Evolutionary conservation across 306 rosid genomes (phyloP), one percentile per base, ranked within the genome.

Genomic region (Cicer yamashitae): DNA sequence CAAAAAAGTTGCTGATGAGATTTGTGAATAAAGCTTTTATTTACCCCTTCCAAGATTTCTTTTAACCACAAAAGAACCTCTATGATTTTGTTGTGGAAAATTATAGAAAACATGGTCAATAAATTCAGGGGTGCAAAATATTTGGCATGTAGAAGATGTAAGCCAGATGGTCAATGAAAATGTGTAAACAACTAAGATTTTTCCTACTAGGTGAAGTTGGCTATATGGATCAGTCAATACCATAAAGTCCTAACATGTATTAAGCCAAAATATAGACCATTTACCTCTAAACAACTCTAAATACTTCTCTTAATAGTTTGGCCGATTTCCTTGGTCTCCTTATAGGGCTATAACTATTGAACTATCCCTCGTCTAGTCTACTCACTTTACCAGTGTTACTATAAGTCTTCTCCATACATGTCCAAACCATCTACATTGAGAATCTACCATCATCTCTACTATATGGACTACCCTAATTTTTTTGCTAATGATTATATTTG

Each of bases 41-140:
- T 45, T 22, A 46, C 6, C 70, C 14, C 22, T 47, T 39, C 45
- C 48, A 7, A 8, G 10, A 39, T 37, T 39, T 57, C 75, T 34
- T 70, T 75, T 10, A 51, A 70, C 53, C 43, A 59, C 13, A 69
- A 70, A n/a, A 20, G 44, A 6, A 40, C 34, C 53, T 47, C 63
- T 69, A 13, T 38, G 11, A 46, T 14, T 63, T 43, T 37, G 53
- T 56, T 53, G 65, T 11, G 47, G 37, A 71, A 70, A 76, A 10
- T 46, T 38, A 64, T 14, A 60, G 12, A 76, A 17, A 10, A 18
- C 7, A 52, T 51, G 66, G 44, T 44, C 38, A 71, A 22, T 54
- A 51, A 39, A 46, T 76, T 41, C 66, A 75, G 22, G 34, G 41
- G 6, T 40, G 72, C 52, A 61, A 74, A 58, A 53, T 38, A 20